phyloP scores from a whole-genome alignment of 495 filamentous ascomycete genomes.

The Daldinia loculata region DNA sequence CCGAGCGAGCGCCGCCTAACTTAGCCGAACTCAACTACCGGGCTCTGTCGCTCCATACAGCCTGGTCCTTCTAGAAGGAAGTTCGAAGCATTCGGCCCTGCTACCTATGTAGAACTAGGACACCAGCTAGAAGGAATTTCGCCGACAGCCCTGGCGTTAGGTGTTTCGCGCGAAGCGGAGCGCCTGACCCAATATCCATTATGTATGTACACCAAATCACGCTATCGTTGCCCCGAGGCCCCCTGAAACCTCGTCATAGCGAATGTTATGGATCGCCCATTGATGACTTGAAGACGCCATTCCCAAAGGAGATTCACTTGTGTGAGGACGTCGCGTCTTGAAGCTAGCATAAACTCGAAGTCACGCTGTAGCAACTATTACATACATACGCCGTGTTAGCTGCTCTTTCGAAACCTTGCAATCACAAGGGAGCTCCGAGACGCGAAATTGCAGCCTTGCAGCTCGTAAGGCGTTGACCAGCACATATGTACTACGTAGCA shows the following conservation, averaged over 20 bases:
- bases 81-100: conserved; percentile 21
- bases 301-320: conserved; percentile 27
- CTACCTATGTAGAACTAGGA: not conserved
- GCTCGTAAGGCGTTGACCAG: not conserved
- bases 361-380: not conserved
- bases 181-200: not conserved
- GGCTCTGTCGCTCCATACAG: not conserved
- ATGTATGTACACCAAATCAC: conserved; percentile 3
- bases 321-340: conserved; percentile 23
- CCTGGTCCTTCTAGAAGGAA: conserved; percentile 36
- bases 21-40: conserved; percentile 14
- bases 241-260: conserved; percentile 36
- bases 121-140: conserved; percentile 17
- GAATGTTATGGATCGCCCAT: conserved; percentile 25
- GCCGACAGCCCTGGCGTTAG: conserved; percentile 17
- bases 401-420: not conserved
- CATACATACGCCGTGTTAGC: not conserved
- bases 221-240: not conserved
- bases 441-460: not conserved
- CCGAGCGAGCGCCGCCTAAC: not conserved
- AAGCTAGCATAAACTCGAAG: conserved; percentile 9
- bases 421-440: not conserved
- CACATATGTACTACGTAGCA: not conserved
- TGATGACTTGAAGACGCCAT: conserved; percentile 20
- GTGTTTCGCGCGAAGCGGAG: conserved; percentile 17